A percentile compares a stretch with the other conserved stretches of the same genome.
phyloP scores from a whole-genome alignment of 305 asterid species.

The Fraxinus greggii region DNA sequence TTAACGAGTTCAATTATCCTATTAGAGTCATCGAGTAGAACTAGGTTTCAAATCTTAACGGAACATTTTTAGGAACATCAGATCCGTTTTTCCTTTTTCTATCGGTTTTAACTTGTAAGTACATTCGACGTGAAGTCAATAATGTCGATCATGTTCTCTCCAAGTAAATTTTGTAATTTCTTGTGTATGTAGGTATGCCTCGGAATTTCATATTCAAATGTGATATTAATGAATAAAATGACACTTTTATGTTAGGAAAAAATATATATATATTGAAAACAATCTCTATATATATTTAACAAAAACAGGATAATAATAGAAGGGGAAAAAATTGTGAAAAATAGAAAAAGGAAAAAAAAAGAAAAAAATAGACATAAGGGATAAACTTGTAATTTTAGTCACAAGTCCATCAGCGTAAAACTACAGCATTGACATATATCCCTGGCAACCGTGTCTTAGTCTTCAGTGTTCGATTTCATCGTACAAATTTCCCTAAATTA shows the following conservation, averaged over 20 bases:
- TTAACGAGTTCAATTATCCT: neutral
- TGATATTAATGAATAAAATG: neutral
- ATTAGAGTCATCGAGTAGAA: neutral
- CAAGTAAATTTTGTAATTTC: neutral
- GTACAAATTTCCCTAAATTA: neutral
- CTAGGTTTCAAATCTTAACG: neutral
- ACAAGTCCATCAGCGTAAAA: neutral
- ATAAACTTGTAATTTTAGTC: slow-evolving; percentile 17
- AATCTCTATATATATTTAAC: neutral
- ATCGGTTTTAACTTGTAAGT: neutral
- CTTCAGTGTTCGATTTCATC: slow-evolving; percentile 20
- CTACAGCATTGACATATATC: neutral
- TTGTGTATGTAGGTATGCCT: neutral
- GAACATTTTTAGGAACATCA: neutral
- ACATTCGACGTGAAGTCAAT: neutral
- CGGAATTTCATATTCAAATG: neutral
- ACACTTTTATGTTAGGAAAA: neutral
- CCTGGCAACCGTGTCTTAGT: neutral
- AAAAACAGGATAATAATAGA: neutral
- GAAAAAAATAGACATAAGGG: slow-evolving; percentile 1
- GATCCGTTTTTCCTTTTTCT: neutral
- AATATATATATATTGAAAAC: neutral
- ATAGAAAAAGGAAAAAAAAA: neutral
- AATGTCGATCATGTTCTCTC: neutral
- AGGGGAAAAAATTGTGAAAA: neutral